Evolutionary conservation across 2,329 filamentous ascomycete genomes (phyloP), one percentile per base, ranked within the genome.

Genomic region (Neurospora sp.): DNA sequence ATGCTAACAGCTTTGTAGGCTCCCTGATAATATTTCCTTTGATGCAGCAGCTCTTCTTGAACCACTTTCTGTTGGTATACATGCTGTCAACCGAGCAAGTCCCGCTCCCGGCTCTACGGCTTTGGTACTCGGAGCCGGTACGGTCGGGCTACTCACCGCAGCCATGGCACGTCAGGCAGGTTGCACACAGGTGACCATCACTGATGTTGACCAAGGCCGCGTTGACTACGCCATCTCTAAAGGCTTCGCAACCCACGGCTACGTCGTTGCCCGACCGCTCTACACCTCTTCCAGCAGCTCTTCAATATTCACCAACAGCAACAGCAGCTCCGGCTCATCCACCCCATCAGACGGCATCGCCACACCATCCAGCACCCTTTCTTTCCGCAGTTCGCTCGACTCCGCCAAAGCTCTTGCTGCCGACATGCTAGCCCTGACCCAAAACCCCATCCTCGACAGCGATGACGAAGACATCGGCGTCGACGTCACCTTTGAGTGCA

Each of bases 401-500:
- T 77, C 78, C 33, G 85, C 86, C 28, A 87, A 83, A 76, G 75
- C 76, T 3, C 77, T 85, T 6, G 86, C 86, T 1, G 75, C 77
- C 10, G 83, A 86, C 43, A 82, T 87, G 41, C 79, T 88, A 57
- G 78, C 83, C 0, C 74, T 82, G 10, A 80, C 82, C 1, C 78
- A 74, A 65, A 77, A 75, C 2, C 70, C 77, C n/a, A 68, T 80
- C 1, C 75, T 78, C n/a, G 76, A 78, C 36, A 33, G 15, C 8
- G 82, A 83, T 6, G 83, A 85, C 28, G 89, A 91, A 67, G 87
- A 91, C 75, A 86, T 83, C 1, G 89, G 91, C 66, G 86, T 92
- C 2, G 89, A 92, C 75, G 80, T 90, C 5, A 87, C 90, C 0
- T 93, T 93, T 73, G 91, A 93, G 79, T 93, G 91, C 77, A 93